Base-by-base conservation (phyloP, 2,329 filamentous ascomycete species). In the Fusarium nelsonii region DNA sequence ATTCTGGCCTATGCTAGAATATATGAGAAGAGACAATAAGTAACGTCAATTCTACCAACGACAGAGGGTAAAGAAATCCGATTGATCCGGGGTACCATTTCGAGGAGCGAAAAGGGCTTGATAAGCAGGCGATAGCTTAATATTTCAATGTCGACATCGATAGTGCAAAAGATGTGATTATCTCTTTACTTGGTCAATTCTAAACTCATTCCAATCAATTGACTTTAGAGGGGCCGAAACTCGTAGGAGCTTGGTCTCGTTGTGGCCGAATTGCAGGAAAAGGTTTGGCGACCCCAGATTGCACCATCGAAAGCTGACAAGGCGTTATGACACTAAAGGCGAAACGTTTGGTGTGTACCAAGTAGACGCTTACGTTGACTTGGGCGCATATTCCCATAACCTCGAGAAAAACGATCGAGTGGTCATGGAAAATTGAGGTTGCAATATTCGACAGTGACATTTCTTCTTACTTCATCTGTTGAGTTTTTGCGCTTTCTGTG, bases 231-330 rank as follows among this genome's bases (percentile, higher is more conserved):
- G 45, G 39, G 52, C 30, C 37, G 45, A 41, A 53, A 16, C 43
- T 53, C 34, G 40, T 34, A 49, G 40, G 34, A 33, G 26, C 49
- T 44, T 65, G 36, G 40, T 32, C 46, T 40, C 16, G 18, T 52
- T 11, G 58, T 32, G 37, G 50, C 56, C 57, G 58, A 55, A 63
- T 68, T 66, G 54, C 61, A 63, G 64, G 56, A 68, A 58, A 69
- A 53, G 59, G 57, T 66, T 73, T 62, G 55, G 61, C 51, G 53
- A 70, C 70, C 70, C 71, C 65, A 63, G 68, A 75, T 75, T 75
- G 73, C 73, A 75, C 71, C 73, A 75, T 75, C 46, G 52, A 33
- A 59, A 61, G 70, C 71, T 75, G 71, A 73, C 71, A 75, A 75
- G 73, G 69, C 70, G 73, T 73, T 68, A 74, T 74, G 49, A 53